Evolutionary conservation across 202 grass and related monocot genomes (phyloP).

Genomic region (Schoenoplectus triqueter): DNA sequence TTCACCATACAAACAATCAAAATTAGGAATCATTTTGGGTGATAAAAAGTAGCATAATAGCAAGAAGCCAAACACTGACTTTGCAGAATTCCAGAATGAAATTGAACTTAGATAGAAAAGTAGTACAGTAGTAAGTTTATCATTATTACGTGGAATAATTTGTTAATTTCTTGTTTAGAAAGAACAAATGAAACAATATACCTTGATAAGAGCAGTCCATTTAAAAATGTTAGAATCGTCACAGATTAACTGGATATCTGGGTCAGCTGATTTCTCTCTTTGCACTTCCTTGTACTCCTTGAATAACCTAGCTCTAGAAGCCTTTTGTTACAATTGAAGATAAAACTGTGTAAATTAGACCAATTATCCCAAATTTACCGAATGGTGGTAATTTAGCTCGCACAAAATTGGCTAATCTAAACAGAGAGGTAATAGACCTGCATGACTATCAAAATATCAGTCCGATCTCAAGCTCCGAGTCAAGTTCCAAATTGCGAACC

Average conservation of each 20-base stretch:
- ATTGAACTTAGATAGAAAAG: no score
- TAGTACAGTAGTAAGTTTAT: no score
- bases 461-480: conserved; percentile 14
- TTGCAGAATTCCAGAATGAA: no score
- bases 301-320: conserved; percentile 94
- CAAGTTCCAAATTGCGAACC: conserved; percentile 3
- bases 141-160: not conserved
- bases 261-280: conserved; percentile 38
- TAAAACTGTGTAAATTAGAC: not conserved
- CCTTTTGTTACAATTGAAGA: conserved; percentile 45
- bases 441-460: conserved; percentile 27
- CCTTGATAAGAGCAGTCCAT: conserved; percentile 97
- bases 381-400: not conserved
- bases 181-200: conserved; percentile 18
- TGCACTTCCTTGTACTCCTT: conserved; percentile 94
- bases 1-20: conserved; percentile 2
- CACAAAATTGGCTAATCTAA: not conserved
- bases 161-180: conserved; percentile 16
- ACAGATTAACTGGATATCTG: conserved; percentile 95
- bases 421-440: conserved; percentile 26
- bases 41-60: no score
- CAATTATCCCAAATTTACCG: not conserved
- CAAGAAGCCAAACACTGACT: no score
- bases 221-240: conserved; percentile 98
- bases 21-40: not conserved